Base-by-base conservation (phyloP, 179 eudicot species). In the Drosera spatulata region DNA sequence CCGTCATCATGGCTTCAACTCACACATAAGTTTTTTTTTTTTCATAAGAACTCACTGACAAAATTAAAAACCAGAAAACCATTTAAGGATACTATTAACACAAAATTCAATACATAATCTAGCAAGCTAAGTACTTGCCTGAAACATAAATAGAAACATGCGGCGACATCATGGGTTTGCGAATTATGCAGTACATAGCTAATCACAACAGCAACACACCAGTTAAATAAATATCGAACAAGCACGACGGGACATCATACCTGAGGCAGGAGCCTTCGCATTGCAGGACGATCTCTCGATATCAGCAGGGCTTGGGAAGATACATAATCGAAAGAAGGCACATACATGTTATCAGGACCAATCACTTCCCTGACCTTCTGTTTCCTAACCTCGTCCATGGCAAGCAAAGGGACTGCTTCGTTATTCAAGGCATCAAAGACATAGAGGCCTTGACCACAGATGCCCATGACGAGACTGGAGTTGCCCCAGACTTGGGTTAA, bases 401-500 rank as follows among this genome's bases (percentile, higher is more conserved):
- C 61, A 46, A 66, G 67, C 12, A 73, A 60, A 11, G 74, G 83
- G 65, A 71, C 61, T 2, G 52, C 82, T 57, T 80, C 85, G n/a
- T 91, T 87, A 12, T 63, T 75, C 37, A 66, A 53, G 39, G 81
- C 68, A 60, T 91, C 87, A 39, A 83, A 91, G 58, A 84, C 84
- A 70, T 67, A 82, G 45, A 91, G 69, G 10, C 96, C 98, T 11
- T 72, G 77, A 4, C 88, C 95, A 73, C 82, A 75, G 39, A 75
- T 77, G 43, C 83, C 95, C 96, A 91, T 91, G 64, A 88, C 88
- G 59, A 66, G 62, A 69, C 71, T 61, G 40, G 96, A 84, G 63
- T 88, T 78, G 58, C 98, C 96, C 96, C 95, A 91, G 41, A 91
- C 98, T 78, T 91, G 95, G 6, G 91, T 88, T 61, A 88, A 55